Base-by-base conservation (phyloP, 495 filamentous ascomycete species). In the Cercophora samala region DNA sequence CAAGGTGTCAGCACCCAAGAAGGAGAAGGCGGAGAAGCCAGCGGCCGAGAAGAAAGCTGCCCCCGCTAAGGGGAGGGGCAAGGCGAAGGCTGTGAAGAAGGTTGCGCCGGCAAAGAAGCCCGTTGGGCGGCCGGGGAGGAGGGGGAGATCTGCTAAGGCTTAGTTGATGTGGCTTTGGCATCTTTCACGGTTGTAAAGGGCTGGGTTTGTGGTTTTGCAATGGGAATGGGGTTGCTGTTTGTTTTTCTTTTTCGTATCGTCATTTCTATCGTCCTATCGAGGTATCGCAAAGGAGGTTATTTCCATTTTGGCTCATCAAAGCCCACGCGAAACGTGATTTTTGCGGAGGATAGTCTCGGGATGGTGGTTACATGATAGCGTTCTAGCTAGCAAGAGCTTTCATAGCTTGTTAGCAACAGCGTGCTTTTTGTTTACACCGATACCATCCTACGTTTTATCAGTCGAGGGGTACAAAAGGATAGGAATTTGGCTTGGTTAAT, bases 11-110 rank as follows among this genome's bases (percentile, higher is more conserved):
- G 46, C 32, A 26, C 8, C 60, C 60, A 1, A 54, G 63, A 11
- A 53, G 60, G 2, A 29, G 54, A 23, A 65, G 62, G 56, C 29
- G 60, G 6, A 18, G 22, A 71, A 69, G 52, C 25, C 72, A 6
- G 68, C 63, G 65, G 9, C 32, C 32, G 51, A 66, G n/a, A 65
- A 67, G 62, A 60, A 52, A n/a, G 37, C 15, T 32, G 60, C 58
- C 5, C 32, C 61, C 22, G n/a, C 53, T 21, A 46, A 46, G 37
- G 37, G 37, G 0, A 46, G 37, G 13, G 37, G 37, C 9, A 46
- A 17, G 13, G 37, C 9, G 37, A 46, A 46, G 37, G 37, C 37
- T 9, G 37, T 46, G 13, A 46, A 46, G 37, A 46, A 46, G 37
- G 37, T 46, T 46, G 37, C 37, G 37, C 37, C 37, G 37, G 37